A percentile compares a stretch with the other conserved stretches of the same genome.
phyloP scores from a whole-genome alignment of 1,284 basidiomycete species.

The Bjerkandera adusta region DNA sequence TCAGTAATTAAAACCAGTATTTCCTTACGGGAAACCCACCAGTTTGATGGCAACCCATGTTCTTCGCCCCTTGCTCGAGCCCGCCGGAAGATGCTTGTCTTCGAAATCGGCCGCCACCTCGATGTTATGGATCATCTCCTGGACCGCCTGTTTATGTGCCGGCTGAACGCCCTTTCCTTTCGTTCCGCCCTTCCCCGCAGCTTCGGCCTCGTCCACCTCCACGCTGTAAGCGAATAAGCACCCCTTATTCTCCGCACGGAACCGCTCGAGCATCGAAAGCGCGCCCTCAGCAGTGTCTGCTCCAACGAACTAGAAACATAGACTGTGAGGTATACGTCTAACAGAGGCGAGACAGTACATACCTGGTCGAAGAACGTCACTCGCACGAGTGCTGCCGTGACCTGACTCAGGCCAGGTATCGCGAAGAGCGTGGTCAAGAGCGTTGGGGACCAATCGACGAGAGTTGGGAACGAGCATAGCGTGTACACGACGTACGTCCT shows the following conservation, averaged over 20 bases:
- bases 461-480: conserved; percentile 70
- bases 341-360: conserved; percentile 17
- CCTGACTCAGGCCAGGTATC: conserved; percentile 63
- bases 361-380: conserved; percentile 87
- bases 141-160: conserved; percentile 57
- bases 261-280: conserved; percentile 58
- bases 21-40: conserved; percentile 36
- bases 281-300: conserved; percentile 78
- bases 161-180: conserved; percentile 28
- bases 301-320: conserved; percentile 71
- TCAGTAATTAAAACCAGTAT: background rate
- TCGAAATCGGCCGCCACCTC: conserved; percentile 82
- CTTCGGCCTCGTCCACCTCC: conserved; percentile 70
- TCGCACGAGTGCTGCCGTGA: conserved; percentile 74
- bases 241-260: conserved; percentile 72
- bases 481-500: conserved; percentile 82
- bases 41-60: conserved; percentile 86
- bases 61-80: conserved; percentile 38
- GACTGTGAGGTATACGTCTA: conserved; percentile 1
- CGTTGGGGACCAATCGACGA: conserved; percentile 78
- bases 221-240: conserved; percentile 85
- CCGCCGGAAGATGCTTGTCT: conserved; percentile 42
- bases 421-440: conserved; percentile 62
- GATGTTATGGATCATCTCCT: conserved; percentile 73
- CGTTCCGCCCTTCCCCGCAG: conserved; percentile 30